Base-by-base conservation (phyloP, 2,329 filamentous ascomycete genomes). In the Penicillium capsulatum region DNA sequence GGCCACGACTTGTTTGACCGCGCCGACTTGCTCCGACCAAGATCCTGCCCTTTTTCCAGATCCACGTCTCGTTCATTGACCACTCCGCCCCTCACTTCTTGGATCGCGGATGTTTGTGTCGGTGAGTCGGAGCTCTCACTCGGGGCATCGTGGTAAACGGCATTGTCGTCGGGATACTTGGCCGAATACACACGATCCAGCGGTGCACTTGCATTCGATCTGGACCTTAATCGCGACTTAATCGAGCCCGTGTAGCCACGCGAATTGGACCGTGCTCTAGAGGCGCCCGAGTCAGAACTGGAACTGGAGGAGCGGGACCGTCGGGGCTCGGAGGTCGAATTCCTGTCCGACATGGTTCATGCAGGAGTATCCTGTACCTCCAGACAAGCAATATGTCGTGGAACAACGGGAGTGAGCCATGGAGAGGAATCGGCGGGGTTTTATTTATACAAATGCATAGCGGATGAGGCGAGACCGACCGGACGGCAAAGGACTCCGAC, bases 101-200 rank as follows among this genome's bases (percentile, higher is more conserved):
- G 46, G 4, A 47, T 47, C 2, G 49, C n/a, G n/a, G n/a, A n/a
- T n/a, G n/a, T n/a, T n/a, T n/a, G n/a, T n/a, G n/a, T n/a, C n/a
- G n/a, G n/a, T n/a, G n/a, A n/a, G n/a, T n/a, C n/a, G n/a, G n/a
- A n/a, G n/a, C n/a, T n/a, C n/a, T n/a, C n/a, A n/a, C n/a, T n/a
- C n/a, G n/a, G n/a, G n/a, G n/a, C n/a, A n/a, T n/a, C 55, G 32
- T 63, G 53, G 19, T 63, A 66, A 5, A 58, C 41, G 6, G 55
- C 57, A 5, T 61, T 50, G 36, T 67, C 60, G 35, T 67, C 62
- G 1, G 62, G 47, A 39, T 64, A 57, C 15, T 51, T 52, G 3
- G 48, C 60, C 1, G 61, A 64, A 43, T 59, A 53, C 2, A 61
- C 45, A 14, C 57, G 48, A 28, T 55, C 44, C 1, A 63, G 19